Evolutionary conservation across 1,284 basidiomycete species (phyloP).

Genomic region (Coniferiporia sulphurascens): DNA sequence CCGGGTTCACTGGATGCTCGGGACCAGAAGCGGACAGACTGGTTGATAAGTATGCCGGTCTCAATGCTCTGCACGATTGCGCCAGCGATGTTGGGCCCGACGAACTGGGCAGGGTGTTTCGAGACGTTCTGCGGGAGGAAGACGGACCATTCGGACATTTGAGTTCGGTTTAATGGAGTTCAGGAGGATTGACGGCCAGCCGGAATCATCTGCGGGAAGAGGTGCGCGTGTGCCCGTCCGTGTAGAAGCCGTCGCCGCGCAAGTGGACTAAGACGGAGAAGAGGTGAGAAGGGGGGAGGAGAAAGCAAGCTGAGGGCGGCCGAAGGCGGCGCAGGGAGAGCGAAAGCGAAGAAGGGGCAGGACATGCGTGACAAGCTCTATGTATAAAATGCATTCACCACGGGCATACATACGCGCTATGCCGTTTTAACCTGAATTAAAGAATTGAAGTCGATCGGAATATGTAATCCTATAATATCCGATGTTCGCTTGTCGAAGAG

Average conservation of each 20-base stretch:
- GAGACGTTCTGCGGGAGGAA: constrained; percentile 21
- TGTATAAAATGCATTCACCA: too few relatives aligned
- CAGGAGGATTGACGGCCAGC: background rate
- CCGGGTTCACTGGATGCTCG: constrained; percentile 22
- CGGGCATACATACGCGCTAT: too few relatives aligned
- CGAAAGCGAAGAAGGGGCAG: too few relatives aligned
- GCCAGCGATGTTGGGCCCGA: constrained; percentile 26
- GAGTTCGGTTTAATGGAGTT: background rate
- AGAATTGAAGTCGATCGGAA: too few relatives aligned
- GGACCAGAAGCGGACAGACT: constrained; percentile 28
- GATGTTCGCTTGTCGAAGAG: too few relatives aligned
- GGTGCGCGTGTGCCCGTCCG: too few relatives aligned
- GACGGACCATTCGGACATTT: constrained; percentile 10
- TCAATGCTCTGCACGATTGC: constrained; percentile 26
- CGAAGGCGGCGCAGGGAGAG: too few relatives aligned
- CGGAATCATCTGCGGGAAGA: background rate
- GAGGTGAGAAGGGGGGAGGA: background rate
- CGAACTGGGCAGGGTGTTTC: constrained; percentile 23
- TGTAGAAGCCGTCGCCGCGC: too few relatives aligned
- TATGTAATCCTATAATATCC: too few relatives aligned
- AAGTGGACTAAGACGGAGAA: background rate
- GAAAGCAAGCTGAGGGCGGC: background rate
- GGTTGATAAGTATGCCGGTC: constrained; percentile 28
- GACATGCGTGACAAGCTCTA: too few relatives aligned
- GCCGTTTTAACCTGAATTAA: too few relatives aligned